Conservation (phyloP, 768 basidiomycete species). For the Boletus subcaerulescens region DNA sequence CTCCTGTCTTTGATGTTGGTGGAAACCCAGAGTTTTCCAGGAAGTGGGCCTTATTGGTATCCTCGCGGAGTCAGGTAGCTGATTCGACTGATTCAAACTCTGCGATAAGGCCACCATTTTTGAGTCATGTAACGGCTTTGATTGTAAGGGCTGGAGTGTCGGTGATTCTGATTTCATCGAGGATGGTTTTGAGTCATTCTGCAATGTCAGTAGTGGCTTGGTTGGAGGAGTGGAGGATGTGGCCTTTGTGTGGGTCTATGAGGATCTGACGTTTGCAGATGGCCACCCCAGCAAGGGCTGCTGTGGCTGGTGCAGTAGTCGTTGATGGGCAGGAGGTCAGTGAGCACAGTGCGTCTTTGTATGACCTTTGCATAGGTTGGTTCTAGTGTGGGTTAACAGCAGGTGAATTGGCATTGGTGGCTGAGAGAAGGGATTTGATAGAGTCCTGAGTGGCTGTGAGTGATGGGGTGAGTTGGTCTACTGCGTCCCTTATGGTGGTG, state of each 20-base stretch:
- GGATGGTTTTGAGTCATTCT: accelerated
- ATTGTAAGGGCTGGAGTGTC: neutral
- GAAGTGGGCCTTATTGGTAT: neutral
- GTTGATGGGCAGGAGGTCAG: no score
- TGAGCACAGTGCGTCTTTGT: no score
- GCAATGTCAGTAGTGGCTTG: neutral
- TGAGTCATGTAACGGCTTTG: neutral
- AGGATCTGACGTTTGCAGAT: neutral
- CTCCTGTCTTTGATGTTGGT: neutral
- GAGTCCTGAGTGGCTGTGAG: no score
- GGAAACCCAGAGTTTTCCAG: neutral
- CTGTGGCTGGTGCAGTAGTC: no score
- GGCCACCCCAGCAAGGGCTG: neutral
- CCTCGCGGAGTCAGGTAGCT: accelerated
- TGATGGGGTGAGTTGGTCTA: no score
- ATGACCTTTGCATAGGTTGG: no score
- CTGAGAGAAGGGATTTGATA: no score
- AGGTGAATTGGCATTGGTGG: no score
- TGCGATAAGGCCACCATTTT: neutral
- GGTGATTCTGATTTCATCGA: neutral
- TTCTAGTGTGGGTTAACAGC: no score
- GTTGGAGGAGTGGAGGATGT: neutral
- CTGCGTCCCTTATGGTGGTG: no score
- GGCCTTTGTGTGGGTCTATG: neutral
- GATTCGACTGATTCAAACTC: neutral